Evolutionary conservation across 1,139 yeast genomes (phyloP), one percentile per base, ranked within the genome.

Genomic region (Saccharomyces hybrid): DNA sequence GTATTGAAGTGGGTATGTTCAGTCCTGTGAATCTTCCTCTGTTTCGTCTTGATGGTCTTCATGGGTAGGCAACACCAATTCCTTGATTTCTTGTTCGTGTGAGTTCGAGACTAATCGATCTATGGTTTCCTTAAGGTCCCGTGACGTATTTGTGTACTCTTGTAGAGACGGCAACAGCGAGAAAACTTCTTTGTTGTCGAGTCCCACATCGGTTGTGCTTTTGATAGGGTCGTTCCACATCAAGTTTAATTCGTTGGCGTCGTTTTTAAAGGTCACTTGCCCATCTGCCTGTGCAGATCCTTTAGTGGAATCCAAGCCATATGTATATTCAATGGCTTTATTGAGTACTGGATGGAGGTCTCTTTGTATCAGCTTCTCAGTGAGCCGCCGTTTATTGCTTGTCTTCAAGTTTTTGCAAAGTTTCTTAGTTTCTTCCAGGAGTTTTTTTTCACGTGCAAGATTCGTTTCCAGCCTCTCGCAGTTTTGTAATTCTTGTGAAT

Each of bases 271-370:
- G n/a, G 52, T 46, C n/a, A 30, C 25, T 28, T 26, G 31, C 26
- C 52, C 54, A 38, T 42, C 51, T 47, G 50, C 31, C 46, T 25
- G 30, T 47, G 23, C 28, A 34, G 14, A 20, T 25, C 23, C 16
- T 13, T 49, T 32, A 4, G 47, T 47, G 8, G 49, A 30, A 23
- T 52, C 51, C 26, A 60, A 42, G 5, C 69, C 68, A 52, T 61
- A 64, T 8, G 66, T 61, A 31, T 65, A 63, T 44, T 65, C 61
- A 23, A 67, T 57, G 3, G 69, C 66, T 47, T 58, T 61, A 44
- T 56, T 61, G n/a, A 67, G 56, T 14, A 62, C 56, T 4, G 70
- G 70, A 50, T 68, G 69, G 20, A 68, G 48, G 38, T 61, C 58
- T 28, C 59, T 57, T n/a, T 57, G 52, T 32, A 63, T 48, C 20